Base-by-base conservation (phyloP, 352 stramenopile species). In the Globisporangium abappressorium region DNA sequence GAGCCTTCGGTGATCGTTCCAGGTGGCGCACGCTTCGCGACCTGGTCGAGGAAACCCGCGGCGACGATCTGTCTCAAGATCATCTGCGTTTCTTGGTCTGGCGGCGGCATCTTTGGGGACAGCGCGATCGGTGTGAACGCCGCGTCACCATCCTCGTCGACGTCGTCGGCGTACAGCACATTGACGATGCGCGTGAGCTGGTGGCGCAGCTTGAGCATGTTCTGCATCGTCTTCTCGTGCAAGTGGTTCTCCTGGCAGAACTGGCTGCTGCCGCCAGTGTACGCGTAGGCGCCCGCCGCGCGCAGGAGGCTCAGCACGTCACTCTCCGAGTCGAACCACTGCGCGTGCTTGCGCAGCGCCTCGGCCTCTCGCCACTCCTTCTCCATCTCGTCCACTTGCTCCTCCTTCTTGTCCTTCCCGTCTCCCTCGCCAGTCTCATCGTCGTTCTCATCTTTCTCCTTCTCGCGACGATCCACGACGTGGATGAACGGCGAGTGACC, bases 211-310 rank as follows among this genome's bases (percentile, higher is more conserved):
- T 95, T 89, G 54, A 94, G 76, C 85, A 92, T 94, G 68, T 95
- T 84, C 65, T 94, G 84, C 87, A 95, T 95, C 5, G 82, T 93
- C 74, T 95, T 95, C 64, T 93, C 87, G 58, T 95, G 87, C 53
- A 95, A 61, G 38, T 92, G 78, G 54, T 95, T 93, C 26, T 90
- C 82, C 26, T 73, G 67, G 66, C 87, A 95, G 64, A 93, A 95
- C 30, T 80, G 59, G 12, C 72, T 71, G 53, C 74, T 90, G 18
- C 78, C 85, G 49, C 85, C 82, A 41, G 77, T 81, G 62, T 82
- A 94, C 15, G 87, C 87, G 65, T 95, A 95, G 0, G 87, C 87
- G 6, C 87, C 87, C 8, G 86, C 85, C 1, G 87, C 87, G 9
- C 87, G 85, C 26, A 95, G 69, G 24, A 95, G 71, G 68, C 85